A percentile compares a stretch with the other conserved stretches of the same genome.
These are phyloP conservation scores for Tolypocladium tundrense DNA, from an alignment of 2,329 filamentous ascomycete species.

Conservation along the genomic window DNA sequence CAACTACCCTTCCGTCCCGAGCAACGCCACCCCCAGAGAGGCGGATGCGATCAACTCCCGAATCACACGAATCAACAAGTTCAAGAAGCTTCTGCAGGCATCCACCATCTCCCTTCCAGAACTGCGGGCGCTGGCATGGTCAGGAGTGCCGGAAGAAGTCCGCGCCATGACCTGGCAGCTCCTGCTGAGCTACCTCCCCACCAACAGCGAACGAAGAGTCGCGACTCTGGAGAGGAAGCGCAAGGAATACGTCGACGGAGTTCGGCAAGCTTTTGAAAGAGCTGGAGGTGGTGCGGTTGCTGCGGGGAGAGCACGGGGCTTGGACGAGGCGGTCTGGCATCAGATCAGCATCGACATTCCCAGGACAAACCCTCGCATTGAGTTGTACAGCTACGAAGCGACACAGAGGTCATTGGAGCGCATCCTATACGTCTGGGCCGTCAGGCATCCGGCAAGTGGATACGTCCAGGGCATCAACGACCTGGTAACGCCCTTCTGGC, in stretches of 20 bases:
- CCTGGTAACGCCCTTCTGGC: constrained; percentile 94
- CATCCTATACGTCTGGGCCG: constrained; percentile 95
- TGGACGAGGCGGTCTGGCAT: constrained; percentile 98
- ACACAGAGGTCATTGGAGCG: constrained; percentile 90
- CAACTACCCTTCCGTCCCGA: constrained; percentile 66
- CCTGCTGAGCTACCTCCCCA: constrained; percentile 86
- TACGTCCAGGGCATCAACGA: constrained; percentile 99
- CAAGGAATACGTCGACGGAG: constrained; percentile 92
- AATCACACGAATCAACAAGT: constrained; percentile 94
- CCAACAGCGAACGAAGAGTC: constrained; percentile 88
- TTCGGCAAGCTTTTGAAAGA: constrained; percentile 61
- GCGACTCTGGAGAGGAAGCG: constrained; percentile 86
- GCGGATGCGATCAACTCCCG: constrained; percentile 76
- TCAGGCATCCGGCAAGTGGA: constrained; percentile 90
- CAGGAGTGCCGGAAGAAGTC: constrained; percentile 86
- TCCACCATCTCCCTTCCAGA: constrained; percentile 82
- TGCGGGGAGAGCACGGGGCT: constrained; percentile 46
- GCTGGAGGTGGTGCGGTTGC: constrained; percentile 37
- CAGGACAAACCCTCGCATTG: constrained; percentile 89
- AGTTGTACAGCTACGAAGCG: constrained; percentile 90
- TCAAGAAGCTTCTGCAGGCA: constrained; percentile 89
- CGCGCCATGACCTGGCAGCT: constrained; percentile 99
- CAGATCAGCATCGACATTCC: constrained; percentile 98
- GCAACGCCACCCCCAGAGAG: constrained; percentile 71
- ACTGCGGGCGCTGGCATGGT: constrained; percentile 81